Percentiles rank a stretch among this genome's conserved stretches.
Conservation (phyloP, 176 grass and related monocot species). For the Hsuehochloa calcarea region DNA sequence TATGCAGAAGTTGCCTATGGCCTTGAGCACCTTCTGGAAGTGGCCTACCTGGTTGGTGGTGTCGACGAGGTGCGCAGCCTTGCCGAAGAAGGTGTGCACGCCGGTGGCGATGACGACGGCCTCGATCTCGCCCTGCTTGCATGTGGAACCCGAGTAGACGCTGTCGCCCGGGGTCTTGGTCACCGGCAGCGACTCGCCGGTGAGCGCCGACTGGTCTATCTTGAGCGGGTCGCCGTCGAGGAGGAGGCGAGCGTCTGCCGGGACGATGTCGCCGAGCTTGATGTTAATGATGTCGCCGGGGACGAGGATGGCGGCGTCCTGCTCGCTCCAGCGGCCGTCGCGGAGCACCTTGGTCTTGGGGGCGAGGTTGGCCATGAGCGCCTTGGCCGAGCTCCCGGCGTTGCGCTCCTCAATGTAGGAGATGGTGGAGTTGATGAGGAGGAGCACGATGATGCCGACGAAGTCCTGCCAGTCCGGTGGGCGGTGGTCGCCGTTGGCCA, state of each 20-base stretch:
- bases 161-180: slow-evolving; percentile 62
- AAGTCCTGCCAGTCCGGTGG: slow-evolving; percentile 99
- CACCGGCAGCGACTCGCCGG: slow-evolving; percentile 81
- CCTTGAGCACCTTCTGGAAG: slow-evolving; percentile 83
- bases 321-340: slow-evolving; percentile 67
- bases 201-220: slow-evolving; percentile 94
- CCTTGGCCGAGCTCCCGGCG: slow-evolving; percentile 82
- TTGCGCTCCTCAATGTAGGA: slow-evolving; percentile 79
- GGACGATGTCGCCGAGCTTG: slow-evolving; percentile 89
- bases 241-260: slow-evolving; percentile 79
- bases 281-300: slow-evolving; percentile 85
- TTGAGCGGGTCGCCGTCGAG: slow-evolving; percentile 80
- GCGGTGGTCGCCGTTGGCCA: slow-evolving; percentile 63
- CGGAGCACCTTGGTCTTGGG: slow-evolving; percentile 87
- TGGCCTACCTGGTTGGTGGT: slow-evolving; percentile 92
- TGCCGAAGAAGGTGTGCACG: slow-evolving; percentile 97
- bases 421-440: slow-evolving; percentile 79
- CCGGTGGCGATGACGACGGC: slow-evolving; percentile 88
- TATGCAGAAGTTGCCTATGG: slow-evolving; percentile 99
- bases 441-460: slow-evolving; percentile 75
- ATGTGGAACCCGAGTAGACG: slow-evolving; percentile 88
- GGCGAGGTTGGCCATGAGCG: slow-evolving; percentile 90
- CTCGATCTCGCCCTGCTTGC: slow-evolving; percentile 93
- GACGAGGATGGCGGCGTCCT: slow-evolving; percentile 69
- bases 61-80: slow-evolving; percentile 92